These are phyloP conservation scores for Gastrodia elata DNA, from an alignment of 106 monocot genomes.

Conservation along the genomic window DNA sequence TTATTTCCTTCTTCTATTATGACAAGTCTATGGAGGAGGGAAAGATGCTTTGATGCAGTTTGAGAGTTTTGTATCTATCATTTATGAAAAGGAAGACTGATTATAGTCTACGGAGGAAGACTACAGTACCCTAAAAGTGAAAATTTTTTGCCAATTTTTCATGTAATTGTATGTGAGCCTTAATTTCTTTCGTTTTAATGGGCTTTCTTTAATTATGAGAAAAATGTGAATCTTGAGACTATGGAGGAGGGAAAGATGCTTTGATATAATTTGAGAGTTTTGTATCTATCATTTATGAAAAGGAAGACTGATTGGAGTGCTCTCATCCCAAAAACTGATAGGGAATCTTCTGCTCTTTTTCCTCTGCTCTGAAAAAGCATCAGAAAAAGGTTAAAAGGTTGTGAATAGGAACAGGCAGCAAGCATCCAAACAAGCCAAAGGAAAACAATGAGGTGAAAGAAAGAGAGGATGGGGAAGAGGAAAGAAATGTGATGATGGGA, in stretches of 20 bases:
- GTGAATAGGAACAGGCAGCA: conserved; percentile 20
- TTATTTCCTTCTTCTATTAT: no score
- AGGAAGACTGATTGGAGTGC: conserved; percentile 7
- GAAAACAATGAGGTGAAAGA: conserved; percentile 4
- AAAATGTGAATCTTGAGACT: no score
- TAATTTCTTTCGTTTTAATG: no score
- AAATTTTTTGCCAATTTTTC: no score
- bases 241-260: background rate
- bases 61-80: conserved; percentile 4
- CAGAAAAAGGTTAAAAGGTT: conserved; percentile 27
- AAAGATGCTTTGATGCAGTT: background rate
- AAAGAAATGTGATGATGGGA: background rate
- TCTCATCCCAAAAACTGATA: conserved; percentile 38
- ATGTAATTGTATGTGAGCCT: no score
- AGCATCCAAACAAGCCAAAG: conserved; percentile 18
- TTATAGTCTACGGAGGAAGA: no score
- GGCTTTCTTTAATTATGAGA: no score
- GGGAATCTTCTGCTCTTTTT: conserved; percentile 42
- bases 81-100: conserved; percentile 2
- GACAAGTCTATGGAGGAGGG: background rate
- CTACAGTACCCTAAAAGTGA: no score
- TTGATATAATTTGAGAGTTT: background rate
- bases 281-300: conserved; percentile 5
- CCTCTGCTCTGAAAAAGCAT: conserved; percentile 28
- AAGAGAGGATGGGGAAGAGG: background rate